A percentile compares a stretch with the other conserved stretches of the same genome.
Conservation (phyloP, 331 rosid species). For the Pyrus hybrid region DNA sequence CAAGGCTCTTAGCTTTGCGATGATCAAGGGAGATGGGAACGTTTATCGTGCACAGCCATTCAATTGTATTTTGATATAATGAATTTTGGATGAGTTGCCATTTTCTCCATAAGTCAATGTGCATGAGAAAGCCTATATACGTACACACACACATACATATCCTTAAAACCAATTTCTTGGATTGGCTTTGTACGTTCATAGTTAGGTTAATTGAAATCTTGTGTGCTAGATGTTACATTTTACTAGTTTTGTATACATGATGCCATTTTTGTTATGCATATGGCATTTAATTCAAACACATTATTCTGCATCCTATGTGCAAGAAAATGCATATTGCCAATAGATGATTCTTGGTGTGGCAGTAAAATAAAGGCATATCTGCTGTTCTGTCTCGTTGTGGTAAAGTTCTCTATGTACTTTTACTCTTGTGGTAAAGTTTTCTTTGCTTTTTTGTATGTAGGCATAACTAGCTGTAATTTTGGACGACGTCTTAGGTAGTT, state of each 20-base stretch:
- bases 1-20: accelerated
- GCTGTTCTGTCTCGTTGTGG: not conserved
- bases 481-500: not conserved
- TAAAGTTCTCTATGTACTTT: not conserved
- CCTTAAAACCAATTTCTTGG: not conserved
- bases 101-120: not conserved
- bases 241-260: not conserved
- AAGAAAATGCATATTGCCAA: not conserved
- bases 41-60: no score
- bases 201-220: not conserved
- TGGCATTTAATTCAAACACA: not conserved
- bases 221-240: not conserved
- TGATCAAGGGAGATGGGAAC: no score
- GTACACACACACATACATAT: no score
- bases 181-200: not conserved
- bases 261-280: not conserved
- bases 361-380: not conserved
- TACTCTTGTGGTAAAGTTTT: no score
- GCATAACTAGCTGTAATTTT: not conserved
- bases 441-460: no score
- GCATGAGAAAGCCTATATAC: not conserved
- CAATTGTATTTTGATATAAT: no score
- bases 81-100: not conserved
- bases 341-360: not conserved
- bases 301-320: not conserved